Conservation (phyloP, 495 filamentous ascomycete species). For the Trichoderma erinaceum region DNA sequence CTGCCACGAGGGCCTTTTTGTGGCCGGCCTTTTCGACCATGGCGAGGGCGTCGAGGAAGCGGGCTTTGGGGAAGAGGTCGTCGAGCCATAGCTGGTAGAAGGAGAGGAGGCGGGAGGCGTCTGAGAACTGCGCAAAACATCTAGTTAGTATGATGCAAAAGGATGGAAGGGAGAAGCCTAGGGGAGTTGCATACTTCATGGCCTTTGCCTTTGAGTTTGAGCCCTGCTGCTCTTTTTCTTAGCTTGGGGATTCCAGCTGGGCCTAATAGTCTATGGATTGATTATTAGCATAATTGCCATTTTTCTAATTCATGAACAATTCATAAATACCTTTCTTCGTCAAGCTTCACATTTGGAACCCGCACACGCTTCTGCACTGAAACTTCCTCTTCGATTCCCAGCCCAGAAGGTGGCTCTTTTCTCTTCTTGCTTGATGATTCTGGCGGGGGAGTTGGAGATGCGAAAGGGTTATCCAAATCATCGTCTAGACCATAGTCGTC, state of each 20-base stretch:
- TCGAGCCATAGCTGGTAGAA: conserved; percentile 98
- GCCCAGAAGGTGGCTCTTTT: conserved; percentile 32
- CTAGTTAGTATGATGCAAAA: background rate
- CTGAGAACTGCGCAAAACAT: conserved; percentile 59
- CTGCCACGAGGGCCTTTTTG: conserved; percentile 65
- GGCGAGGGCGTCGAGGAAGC: conserved; percentile 79
- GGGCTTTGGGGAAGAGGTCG: conserved; percentile 88
- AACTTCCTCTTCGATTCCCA: conserved; percentile 85
- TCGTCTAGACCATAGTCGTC: conserved; percentile 66
- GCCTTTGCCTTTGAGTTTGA: conserved; percentile 87
- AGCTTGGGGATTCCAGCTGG: conserved; percentile 70
- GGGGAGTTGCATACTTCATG: conserved; percentile 60
- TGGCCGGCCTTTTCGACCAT: conserved; percentile 96
- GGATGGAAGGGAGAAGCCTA: background rate
- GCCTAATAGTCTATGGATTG: conserved; percentile 51
- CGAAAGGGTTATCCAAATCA: conserved; percentile 37
- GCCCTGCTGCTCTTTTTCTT: conserved; percentile 58
- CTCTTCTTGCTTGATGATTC: conserved; percentile 28
- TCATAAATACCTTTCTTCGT: conserved; percentile 60
- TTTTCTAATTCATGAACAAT: background rate
- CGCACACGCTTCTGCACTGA: conserved; percentile 66
- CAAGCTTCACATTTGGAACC: conserved; percentile 73
- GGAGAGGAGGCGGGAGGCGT: conserved; percentile 72
- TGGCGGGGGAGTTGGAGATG: conserved; percentile 29
- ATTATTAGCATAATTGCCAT: background rate